Base-by-base conservation (phyloP, 1,284 basidiomycete species). In the Ceratobasidium sp. region DNA sequence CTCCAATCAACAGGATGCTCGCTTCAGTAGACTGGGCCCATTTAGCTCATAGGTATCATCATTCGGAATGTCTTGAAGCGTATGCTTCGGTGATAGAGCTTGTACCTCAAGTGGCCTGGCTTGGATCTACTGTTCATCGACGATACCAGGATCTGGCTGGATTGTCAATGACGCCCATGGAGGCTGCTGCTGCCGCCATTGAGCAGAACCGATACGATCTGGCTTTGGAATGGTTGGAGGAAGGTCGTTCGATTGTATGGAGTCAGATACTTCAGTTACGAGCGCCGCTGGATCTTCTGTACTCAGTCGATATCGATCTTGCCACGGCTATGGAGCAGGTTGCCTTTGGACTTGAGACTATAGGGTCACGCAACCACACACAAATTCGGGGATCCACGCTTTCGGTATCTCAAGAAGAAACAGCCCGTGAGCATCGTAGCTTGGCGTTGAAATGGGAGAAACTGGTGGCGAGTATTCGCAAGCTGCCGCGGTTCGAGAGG, bases 161-260 rank as follows among this genome's bases (percentile, higher is more conserved):
- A 15, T 20, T 76, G 5, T 26, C 42, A 23, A 17, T 12, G 2
- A 26, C 33, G 23, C 23, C 64, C 50, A 26, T 33, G 33, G 54
- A 76, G 23, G 73, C 73, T 6, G 73, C 62, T 1, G 61, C 73
- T 20, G 26, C 28, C 6, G 73, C 59, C 1, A 67, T 76, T 3
- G 40, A 23, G 33, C 23, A 33, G 48, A 6, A n/a, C 12, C n/a
- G 66, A 5, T 65, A 15, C 15, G 73, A 76, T 26, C n/a, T 48
- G 0, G 83, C 83, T 13, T 40, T 83, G 23, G 83, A 84, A 64
- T 81, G 81, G 71, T 69, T 83, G 1, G 83, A 83, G 70, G 23
- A 81, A 71, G 83, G 83, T 17, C 80, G 84, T 13, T 81, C 81
- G 42, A 77, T 84, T 10, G 80, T 84, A 38, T 85, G 84, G 84